phyloP scores from a whole-genome alignment of 1,284 basidiomycete genomes.

The Ceratobasidium sp. region DNA sequence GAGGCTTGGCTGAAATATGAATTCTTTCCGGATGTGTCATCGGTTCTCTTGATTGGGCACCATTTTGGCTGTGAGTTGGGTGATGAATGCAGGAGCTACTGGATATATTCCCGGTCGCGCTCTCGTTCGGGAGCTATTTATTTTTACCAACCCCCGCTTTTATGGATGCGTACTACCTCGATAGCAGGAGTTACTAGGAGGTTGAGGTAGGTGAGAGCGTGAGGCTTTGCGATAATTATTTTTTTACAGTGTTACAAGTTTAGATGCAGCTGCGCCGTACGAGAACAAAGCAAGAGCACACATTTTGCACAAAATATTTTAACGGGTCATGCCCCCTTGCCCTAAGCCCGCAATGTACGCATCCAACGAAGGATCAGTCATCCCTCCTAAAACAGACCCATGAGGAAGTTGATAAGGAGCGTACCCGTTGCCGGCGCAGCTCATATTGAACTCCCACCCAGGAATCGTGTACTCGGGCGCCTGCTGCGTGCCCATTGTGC shows the following conservation, averaged over 20 bases:
- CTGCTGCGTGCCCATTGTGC: slow-evolving; percentile 39
- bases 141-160: too few relatives aligned
- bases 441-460: slow-evolving; percentile 38
- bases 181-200: too few relatives aligned
- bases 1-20: background rate
- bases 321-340: background rate
- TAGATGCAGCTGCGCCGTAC: too few relatives aligned
- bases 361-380: slow-evolving; percentile 21
- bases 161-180: too few relatives aligned
- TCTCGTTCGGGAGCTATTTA: too few relatives aligned
- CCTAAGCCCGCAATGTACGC: slow-evolving; percentile 16
- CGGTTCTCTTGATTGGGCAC: too few relatives aligned
- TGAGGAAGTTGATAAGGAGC: slow-evolving; percentile 22
- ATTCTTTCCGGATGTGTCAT: background rate
- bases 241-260: slow-evolving; percentile 11
- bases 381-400: background rate
- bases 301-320: background rate
- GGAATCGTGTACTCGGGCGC: slow-evolving; percentile 41
- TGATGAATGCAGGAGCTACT: too few relatives aligned
- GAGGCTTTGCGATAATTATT: too few relatives aligned
- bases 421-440: slow-evolving; percentile 9
- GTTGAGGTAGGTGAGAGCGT: too few relatives aligned
- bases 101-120: too few relatives aligned
- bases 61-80: too few relatives aligned
- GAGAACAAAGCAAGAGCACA: too few relatives aligned